Evolutionary conservation across 1,139 yeast genomes (phyloP), one percentile per base, ranked within the genome.

Genomic region (Suhomyces kunorum): DNA sequence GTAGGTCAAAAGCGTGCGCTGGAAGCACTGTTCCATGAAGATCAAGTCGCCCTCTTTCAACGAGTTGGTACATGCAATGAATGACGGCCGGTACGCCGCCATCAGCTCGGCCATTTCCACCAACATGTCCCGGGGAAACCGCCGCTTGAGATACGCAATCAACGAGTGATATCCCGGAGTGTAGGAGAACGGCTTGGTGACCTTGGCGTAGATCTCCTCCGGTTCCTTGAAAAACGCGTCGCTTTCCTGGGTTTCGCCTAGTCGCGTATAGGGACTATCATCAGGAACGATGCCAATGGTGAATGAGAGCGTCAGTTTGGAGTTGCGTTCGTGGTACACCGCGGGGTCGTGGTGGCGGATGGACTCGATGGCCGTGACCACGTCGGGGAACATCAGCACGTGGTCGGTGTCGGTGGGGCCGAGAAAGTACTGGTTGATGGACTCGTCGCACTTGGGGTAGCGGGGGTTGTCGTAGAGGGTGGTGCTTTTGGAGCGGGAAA

Each of bases 11-110:
- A 92, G 65, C 0, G 98, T 89, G 35, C 98, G 67, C 60, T 92
- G 98, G 65, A 90, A 90, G 53, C 96, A 87, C 64, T 90, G 95
- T 56, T 92, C 98, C 87, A 92, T 89, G 55, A 92, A 92, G 6
- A 90, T 86, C 56, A 90, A 70, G 59, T 92, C 98, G 36, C 87
- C 95, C 50, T 87, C 95, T 43, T 89, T 87, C 32, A 92, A 65
- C 3, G 94, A 82, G 53, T 87, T 85, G 23, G 96, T 87, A 54
- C 95, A 86, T 1, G 97, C 97, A 51, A 90, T 89, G 58, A 90
- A 90, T 8, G 89, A 81, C 1, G 98, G 97, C 47, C 98, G 68
- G 55, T 89, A 89, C 35, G 82, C 80, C 0, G 97, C 95, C 83
- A 92, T 86, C 8, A 87, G 81, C 53, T 85, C 83, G 3, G 96